Percentiles rank a stretch among this genome's conserved stretches.
Evolutionary conservation across 2,329 filamentous ascomycete species (phyloP).

Genomic region (Aspergillus sp.): DNA sequence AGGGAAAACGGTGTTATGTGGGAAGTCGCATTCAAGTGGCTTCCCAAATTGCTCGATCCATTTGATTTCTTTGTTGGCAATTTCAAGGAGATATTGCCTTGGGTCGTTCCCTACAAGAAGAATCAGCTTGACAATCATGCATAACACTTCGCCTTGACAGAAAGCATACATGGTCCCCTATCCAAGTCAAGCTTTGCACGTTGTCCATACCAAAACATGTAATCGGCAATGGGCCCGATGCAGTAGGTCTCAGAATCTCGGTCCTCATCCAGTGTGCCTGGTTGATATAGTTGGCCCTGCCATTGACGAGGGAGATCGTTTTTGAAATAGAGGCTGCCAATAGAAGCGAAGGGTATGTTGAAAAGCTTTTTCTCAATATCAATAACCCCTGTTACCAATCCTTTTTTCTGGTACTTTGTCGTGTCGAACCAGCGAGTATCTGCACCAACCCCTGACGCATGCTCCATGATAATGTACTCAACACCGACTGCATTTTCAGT

Average conservation of each 20-base stretch:
- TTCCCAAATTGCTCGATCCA: slow-evolving; percentile 14
- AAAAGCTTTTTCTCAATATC: slow-evolving; percentile 14
- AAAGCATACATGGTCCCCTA: slow-evolving; percentile 13
- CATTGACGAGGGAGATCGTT: slow-evolving; percentile 4
- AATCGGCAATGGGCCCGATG: slow-evolving; percentile 17
- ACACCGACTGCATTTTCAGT: slow-evolving; percentile 11
- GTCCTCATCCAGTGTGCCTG: slow-evolving; percentile 1
- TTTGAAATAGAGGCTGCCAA: slow-evolving; percentile 17
- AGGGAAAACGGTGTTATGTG: slow-evolving; percentile 14
- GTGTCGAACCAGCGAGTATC: slow-evolving; percentile 13
- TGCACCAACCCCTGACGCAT: slow-evolving; percentile 11
- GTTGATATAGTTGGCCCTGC: too few species aligned
- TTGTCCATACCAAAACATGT: slow-evolving; percentile 21
- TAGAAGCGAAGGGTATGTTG: slow-evolving; percentile 10
- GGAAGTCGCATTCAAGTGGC: slow-evolving; percentile 13
- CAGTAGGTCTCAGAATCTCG: slow-evolving; percentile 9
- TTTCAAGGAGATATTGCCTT: slow-evolving; percentile 11
- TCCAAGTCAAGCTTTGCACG: slow-evolving; percentile 11
- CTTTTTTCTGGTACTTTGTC: slow-evolving; percentile 10
- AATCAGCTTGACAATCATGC: not conserved
- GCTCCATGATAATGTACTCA: slow-evolving; percentile 19
- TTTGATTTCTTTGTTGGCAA: slow-evolving; percentile 12
- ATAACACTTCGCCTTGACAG: not conserved
- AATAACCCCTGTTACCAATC: slow-evolving; percentile 13
- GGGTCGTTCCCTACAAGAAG: slow-evolving; percentile 7